Conservation (phyloP, 345 rosid species). For the Lumnitzera racemosa region DNA sequence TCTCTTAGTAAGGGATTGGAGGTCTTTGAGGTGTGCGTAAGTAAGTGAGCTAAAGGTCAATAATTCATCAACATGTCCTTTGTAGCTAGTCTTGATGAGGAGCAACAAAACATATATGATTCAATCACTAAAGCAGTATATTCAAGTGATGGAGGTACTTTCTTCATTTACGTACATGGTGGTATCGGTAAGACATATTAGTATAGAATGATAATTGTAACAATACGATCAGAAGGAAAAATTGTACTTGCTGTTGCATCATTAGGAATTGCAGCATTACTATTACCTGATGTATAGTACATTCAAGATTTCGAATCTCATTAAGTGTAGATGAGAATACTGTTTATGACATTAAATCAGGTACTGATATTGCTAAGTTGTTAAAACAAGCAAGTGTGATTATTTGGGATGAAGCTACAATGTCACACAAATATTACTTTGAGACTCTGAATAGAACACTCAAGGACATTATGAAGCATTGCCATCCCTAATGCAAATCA, state of each 20-base stretch:
- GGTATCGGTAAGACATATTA: not conserved
- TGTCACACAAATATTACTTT: not conserved
- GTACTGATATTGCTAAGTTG: not conserved
- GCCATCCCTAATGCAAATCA: too few relatives aligned
- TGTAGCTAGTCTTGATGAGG: too few relatives aligned
- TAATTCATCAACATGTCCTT: too few relatives aligned
- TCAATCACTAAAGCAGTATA: too few relatives aligned
- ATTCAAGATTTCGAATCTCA: conserved; percentile 1
- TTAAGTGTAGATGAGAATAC: not conserved
- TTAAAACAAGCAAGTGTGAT: not conserved
- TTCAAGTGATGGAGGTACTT: too few relatives aligned
- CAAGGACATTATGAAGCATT: not conserved
- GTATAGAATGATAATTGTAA: not conserved
- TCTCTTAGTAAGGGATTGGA: too few relatives aligned
- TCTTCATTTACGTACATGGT: not conserved
- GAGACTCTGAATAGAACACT: not conserved
- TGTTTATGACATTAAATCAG: not conserved
- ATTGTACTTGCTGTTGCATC: not conserved
- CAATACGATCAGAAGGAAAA: not conserved
- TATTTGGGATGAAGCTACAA: not conserved
- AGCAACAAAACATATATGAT: too few relatives aligned
- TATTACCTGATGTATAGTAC: not conserved
- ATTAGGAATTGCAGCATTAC: not conserved
- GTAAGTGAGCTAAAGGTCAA: too few relatives aligned
- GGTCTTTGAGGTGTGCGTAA: too few relatives aligned